Evolutionary conservation across 352 stramenopile species (phyloP).

Genomic region (Chrysophaeum taylorii): DNA sequence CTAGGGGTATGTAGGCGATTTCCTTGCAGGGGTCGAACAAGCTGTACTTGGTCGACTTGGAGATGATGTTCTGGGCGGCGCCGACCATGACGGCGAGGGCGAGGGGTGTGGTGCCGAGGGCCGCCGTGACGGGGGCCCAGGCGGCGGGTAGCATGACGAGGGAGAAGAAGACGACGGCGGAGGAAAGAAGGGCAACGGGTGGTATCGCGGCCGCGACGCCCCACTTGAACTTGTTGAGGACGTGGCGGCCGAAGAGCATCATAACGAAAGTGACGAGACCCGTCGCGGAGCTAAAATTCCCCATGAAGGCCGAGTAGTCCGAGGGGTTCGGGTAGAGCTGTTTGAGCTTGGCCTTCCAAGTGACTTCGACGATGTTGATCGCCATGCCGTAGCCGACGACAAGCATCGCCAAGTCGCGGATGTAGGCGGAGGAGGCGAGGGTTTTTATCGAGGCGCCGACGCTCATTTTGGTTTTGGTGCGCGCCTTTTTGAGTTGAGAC

Average conservation of each 20-base stretch:
- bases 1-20: slow-evolving; percentile 71
- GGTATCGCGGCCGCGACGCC: slow-evolving; percentile 60
- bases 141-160: slow-evolving; percentile 55
- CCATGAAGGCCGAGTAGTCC: slow-evolving; percentile 75
- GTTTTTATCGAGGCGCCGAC: slow-evolving; percentile 59
- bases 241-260: slow-evolving; percentile 64
- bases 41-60: slow-evolving; percentile 63
- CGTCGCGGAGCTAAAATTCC: slow-evolving; percentile 58
- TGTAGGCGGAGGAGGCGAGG: slow-evolving; percentile 59
- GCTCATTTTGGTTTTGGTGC: slow-evolving; percentile 56
- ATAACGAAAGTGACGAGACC: slow-evolving; percentile 62
- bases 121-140: slow-evolving; percentile 45
- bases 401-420: slow-evolving; percentile 59
- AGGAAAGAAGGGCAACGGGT: slow-evolving; percentile 49
- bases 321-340: slow-evolving; percentile 64
- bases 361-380: slow-evolving; percentile 77
- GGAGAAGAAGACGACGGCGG: slow-evolving; percentile 57
- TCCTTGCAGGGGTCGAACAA: slow-evolving; percentile 72
- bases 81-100: slow-evolving; percentile 66
- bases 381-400: slow-evolving; percentile 74
- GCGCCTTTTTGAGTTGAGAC: slow-evolving; percentile 36
- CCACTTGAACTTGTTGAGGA: slow-evolving; percentile 72
- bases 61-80: slow-evolving; percentile 67
- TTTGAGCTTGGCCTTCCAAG: slow-evolving; percentile 74
- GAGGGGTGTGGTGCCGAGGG: slow-evolving; percentile 59